These are phyloP conservation scores for Aspergillus melleus DNA, from an alignment of 2,329 filamentous ascomycete genomes.

Conservation along the genomic window DNA sequence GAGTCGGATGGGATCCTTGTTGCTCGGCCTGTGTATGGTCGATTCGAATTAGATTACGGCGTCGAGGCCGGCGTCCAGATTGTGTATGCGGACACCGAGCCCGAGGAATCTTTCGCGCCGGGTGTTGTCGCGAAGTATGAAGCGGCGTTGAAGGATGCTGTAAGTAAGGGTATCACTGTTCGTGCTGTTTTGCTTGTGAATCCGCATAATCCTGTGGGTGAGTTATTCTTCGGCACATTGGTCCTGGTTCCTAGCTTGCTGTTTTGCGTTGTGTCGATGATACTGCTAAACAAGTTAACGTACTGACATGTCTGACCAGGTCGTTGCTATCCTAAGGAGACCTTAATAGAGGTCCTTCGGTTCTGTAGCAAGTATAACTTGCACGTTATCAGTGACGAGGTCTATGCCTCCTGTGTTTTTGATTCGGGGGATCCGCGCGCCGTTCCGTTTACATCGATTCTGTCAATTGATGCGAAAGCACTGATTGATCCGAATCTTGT, in stretches of 20 bases:
- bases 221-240: conserved; percentile 7
- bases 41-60: conserved; percentile 52
- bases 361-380: conserved; percentile 52
- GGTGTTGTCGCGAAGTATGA: conserved; percentile 39
- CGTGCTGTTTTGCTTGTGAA: conserved; percentile 46
- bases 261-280: not conserved
- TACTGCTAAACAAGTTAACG: not conserved
- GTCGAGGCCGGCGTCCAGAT: conserved; percentile 43
- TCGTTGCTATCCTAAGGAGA: conserved; percentile 47
- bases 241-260: not conserved
- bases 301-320: conserved; percentile 19
- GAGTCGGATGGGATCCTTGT: conserved; percentile 50
- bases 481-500: conserved; percentile 51
- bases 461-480: conserved; percentile 43
- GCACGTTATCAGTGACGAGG: conserved; percentile 58
- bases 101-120: conserved; percentile 40
- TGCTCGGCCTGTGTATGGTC: conserved; percentile 48
- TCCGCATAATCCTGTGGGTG: conserved; percentile 47
- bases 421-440: conserved; percentile 34
- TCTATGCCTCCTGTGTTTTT: conserved; percentile 57
- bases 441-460: conserved; percentile 47
- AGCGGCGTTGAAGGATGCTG: conserved; percentile 33
- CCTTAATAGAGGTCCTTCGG: conserved; percentile 47
- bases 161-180: conserved; percentile 34
- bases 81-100: conserved; percentile 40